A percentile compares a stretch with the other conserved stretches of the same genome.
These are phyloP conservation scores for Bruguiera hainesii DNA, from an alignment of 441 rosid genomes.

Conservation along the genomic window DNA sequence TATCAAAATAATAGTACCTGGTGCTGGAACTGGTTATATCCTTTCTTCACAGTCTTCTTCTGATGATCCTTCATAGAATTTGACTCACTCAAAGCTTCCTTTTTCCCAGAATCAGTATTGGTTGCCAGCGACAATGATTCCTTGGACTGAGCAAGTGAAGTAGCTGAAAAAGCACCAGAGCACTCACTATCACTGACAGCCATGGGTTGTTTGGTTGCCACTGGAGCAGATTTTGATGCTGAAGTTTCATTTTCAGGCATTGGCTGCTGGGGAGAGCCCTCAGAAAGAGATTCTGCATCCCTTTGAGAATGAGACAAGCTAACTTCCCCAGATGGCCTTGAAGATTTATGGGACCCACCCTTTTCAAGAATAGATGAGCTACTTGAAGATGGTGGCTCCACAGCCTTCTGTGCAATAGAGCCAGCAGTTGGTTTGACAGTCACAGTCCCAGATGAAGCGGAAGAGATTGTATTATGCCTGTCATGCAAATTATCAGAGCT, in stretches of 20 bases:
- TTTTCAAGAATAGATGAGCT: slow-evolving; percentile 38
- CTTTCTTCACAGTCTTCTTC: slow-evolving; percentile 46
- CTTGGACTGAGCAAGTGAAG: slow-evolving; percentile 28
- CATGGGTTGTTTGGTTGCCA: slow-evolving; percentile 30
- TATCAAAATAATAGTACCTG: slow-evolving; percentile 39
- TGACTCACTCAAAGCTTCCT: slow-evolving; percentile 42
- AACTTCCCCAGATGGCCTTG: slow-evolving; percentile 37
- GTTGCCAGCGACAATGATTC: slow-evolving; percentile 23
- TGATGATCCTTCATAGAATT: slow-evolving; percentile 56
- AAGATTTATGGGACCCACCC: slow-evolving; percentile 38
- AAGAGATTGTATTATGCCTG: slow-evolving; percentile 33
- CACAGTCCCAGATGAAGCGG: slow-evolving; percentile 39
- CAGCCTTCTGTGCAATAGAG: slow-evolving; percentile 21
- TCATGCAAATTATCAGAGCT: slow-evolving; percentile 45
- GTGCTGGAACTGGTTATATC: slow-evolving; percentile 30
- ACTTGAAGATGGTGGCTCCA: slow-evolving; percentile 21
- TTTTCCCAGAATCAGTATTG: slow-evolving; percentile 35
- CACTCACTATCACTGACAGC: slow-evolving; percentile 24
- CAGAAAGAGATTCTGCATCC: slow-evolving; percentile 37
- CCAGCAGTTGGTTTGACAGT: slow-evolving; percentile 43
- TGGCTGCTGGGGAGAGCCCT: slow-evolving; percentile 37
- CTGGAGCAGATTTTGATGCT: slow-evolving; percentile 31
- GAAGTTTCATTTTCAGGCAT: slow-evolving; percentile 39
- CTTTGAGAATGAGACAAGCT: slow-evolving; percentile 30
- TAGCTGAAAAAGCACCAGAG: slow-evolving; percentile 19